Conservation (phyloP, 2,329 filamentous ascomycete genomes). For the Sporothrix mexicana region DNA sequence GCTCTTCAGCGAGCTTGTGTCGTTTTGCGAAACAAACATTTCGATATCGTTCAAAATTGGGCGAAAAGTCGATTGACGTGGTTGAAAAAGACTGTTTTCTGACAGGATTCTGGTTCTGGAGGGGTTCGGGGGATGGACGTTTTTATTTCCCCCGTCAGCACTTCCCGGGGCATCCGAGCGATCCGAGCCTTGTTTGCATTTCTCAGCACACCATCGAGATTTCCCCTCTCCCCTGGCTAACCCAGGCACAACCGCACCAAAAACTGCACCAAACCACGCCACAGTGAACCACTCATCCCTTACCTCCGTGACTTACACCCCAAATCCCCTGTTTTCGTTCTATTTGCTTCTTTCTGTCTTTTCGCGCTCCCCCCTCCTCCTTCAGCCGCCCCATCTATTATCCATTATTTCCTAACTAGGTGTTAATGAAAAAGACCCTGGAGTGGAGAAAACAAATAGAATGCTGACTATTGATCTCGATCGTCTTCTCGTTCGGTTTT, state of each 20-base stretch:
- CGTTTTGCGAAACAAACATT: background rate
- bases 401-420: background rate
- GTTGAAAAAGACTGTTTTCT: background rate
- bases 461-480: slow-evolving; percentile 41
- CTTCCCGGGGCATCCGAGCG: slow-evolving; percentile 33
- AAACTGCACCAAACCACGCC: slow-evolving; percentile 6
- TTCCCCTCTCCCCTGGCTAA: background rate
- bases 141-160: slow-evolving; percentile 25
- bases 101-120: background rate
- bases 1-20: background rate
- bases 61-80: background rate
- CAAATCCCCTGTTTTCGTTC: background rate
- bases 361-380: background rate
- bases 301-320: slow-evolving; percentile 17
- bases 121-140: slow-evolving; percentile 2
- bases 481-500: background rate
- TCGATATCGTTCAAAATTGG: slow-evolving; percentile 5
- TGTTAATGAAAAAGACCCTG: background rate
- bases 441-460: background rate
- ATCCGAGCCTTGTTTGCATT: slow-evolving; percentile 30
- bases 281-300: slow-evolving; percentile 7
- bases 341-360: background rate
- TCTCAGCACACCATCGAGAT: slow-evolving; percentile 31
- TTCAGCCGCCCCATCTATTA: slow-evolving; percentile 3
- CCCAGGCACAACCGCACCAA: slow-evolving; percentile 11